Percentiles rank a stretch among this genome's conserved stretches.
phyloP scores from a whole-genome alignment of 192 early-diverging fungal species.

The Backusella liffmaniae region DNA sequence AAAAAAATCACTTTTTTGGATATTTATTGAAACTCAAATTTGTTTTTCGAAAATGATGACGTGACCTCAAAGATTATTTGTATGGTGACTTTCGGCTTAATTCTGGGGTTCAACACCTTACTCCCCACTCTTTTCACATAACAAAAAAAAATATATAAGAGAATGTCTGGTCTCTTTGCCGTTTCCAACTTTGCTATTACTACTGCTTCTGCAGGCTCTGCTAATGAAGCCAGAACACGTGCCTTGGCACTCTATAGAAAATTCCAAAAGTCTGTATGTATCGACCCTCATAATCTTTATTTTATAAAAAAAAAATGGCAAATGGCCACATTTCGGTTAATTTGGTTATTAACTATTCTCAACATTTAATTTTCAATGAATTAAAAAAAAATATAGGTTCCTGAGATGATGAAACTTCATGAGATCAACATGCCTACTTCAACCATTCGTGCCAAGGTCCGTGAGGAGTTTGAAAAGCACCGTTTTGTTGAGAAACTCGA shows the following conservation, averaged over 20 bases:
- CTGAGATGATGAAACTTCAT: slow-evolving; percentile 70
- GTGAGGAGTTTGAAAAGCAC: slow-evolving; percentile 88
- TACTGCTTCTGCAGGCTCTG: slow-evolving; percentile 56
- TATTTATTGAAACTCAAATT: neutral
- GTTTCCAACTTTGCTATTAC: slow-evolving; percentile 49
- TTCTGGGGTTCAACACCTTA: slow-evolving; percentile 14
- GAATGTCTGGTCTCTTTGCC: slow-evolving; percentile 26
- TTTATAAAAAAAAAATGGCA: neutral
- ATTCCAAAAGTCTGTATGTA: slow-evolving; percentile 65
- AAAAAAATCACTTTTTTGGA: neutral
- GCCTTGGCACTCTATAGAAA: slow-evolving; percentile 69
- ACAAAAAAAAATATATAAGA: neutral
- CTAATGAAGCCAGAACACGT: slow-evolving; percentile 60
- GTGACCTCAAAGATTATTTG: neutral
- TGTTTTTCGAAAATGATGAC: neutral
- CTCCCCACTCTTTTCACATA: slow-evolving; percentile 15
- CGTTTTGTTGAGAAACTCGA: slow-evolving; percentile 72
- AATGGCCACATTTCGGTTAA: neutral
- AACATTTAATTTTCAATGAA: neutral
- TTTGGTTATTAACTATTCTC: neutral
- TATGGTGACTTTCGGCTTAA: neutral
- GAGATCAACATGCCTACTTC: slow-evolving; percentile 72
- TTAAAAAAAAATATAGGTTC: slow-evolving; percentile 47
- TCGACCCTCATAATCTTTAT: neutral
- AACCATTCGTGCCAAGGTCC: slow-evolving; percentile 76